Percentiles rank a stretch among this genome's conserved stretches.
Evolutionary conservation across 257 asterid species (phyloP).

Genomic region (Gentiana macrophylla): DNA sequence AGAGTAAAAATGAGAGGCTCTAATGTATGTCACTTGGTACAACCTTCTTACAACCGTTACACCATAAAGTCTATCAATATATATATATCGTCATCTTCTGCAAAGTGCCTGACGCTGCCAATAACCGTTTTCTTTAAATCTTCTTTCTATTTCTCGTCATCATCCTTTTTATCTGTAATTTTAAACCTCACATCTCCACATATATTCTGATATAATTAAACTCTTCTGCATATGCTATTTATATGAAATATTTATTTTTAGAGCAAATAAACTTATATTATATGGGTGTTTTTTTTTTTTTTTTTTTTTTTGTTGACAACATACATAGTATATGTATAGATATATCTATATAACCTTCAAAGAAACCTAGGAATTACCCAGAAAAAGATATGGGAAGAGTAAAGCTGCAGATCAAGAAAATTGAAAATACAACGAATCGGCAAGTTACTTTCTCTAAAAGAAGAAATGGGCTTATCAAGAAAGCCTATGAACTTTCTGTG

Average conservation of each 20-base stretch:
- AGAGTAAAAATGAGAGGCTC: too few relatives aligned
- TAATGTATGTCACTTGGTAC: too few relatives aligned
- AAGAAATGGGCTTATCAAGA: conserved; percentile 88
- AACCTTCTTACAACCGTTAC: too few relatives aligned
- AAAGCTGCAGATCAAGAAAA: conserved; percentile 85
- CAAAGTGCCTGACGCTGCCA: conserved; percentile 52
- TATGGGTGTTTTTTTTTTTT: conserved; percentile 6
- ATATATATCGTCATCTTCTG: conserved; percentile 38
- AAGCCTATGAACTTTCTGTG: conserved; percentile 96
- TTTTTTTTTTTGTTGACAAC: neutral
- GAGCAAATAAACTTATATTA: neutral
- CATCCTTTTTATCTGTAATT: conserved; percentile 10
- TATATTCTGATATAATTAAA: conserved; percentile 1
- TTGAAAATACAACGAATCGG: conserved; percentile 90
- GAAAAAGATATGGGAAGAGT: conserved; percentile 67
- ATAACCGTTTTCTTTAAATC: conserved; percentile 16
- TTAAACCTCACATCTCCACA: neutral
- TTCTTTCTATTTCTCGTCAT: conserved; percentile 7
- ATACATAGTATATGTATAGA: too few relatives aligned
- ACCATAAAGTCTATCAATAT: too few relatives aligned
- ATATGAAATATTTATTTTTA: conserved; percentile 1
- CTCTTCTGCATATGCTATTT: conserved; percentile 1
- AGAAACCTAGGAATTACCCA: conserved; percentile 1
- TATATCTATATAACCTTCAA: neutral
- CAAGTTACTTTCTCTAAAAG: conserved; percentile 98